A percentile compares a stretch with the other conserved stretches of the same genome.
These are phyloP conservation scores for Diaporthe sp. DNA, from an alignment of 2,329 filamentous ascomycete genomes.

Conservation along the genomic window DNA sequence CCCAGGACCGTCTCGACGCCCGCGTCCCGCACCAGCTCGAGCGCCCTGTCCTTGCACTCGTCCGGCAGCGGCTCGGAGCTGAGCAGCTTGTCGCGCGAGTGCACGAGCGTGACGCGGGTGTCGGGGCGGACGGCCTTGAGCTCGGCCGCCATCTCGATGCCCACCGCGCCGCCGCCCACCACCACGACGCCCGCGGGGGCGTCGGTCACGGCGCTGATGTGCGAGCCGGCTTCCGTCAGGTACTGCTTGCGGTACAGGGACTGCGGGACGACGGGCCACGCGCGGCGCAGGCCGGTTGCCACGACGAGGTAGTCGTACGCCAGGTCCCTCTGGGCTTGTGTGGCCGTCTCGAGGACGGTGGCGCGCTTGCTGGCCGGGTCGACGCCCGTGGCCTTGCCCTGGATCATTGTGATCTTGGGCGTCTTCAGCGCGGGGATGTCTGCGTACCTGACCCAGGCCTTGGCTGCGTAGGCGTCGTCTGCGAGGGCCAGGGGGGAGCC, in stretches of 20 bases:
- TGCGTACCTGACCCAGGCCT: slow-evolving; percentile 78
- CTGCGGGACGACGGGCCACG: slow-evolving; percentile 81
- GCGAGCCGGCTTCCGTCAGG: slow-evolving; percentile 71
- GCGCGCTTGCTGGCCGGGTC: slow-evolving; percentile 73
- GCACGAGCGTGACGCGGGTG: slow-evolving; percentile 79
- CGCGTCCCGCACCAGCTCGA: slow-evolving; percentile 70
- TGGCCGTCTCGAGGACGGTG: slow-evolving; percentile 64
- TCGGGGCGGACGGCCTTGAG: slow-evolving; percentile 77
- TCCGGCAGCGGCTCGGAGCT: slow-evolving; percentile 81
- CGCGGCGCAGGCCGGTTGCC: slow-evolving; percentile 77
- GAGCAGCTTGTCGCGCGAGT: slow-evolving; percentile 78
- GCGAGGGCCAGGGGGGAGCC: slow-evolving; percentile 81
- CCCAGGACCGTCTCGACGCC: slow-evolving; percentile 77
- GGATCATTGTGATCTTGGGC: slow-evolving; percentile 73
- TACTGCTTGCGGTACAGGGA: slow-evolving; percentile 73
- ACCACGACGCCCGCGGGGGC: slow-evolving; percentile 77
- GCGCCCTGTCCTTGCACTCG: slow-evolving; percentile 74
- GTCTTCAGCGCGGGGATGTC: slow-evolving; percentile 77
- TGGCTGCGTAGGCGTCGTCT: slow-evolving; percentile 72
- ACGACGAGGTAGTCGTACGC: slow-evolving; percentile 83
- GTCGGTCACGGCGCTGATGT: slow-evolving; percentile 68
- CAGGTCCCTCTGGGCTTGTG: slow-evolving; percentile 58
- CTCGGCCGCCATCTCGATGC: slow-evolving; percentile 86
- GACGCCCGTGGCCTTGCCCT: slow-evolving; percentile 74
- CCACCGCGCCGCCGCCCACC: slow-evolving; percentile 82